Evolutionary conservation across 1,284 basidiomycete genomes (phyloP), one percentile per base, ranked within the genome.

Genomic region (Lentinus polychrous): DNA sequence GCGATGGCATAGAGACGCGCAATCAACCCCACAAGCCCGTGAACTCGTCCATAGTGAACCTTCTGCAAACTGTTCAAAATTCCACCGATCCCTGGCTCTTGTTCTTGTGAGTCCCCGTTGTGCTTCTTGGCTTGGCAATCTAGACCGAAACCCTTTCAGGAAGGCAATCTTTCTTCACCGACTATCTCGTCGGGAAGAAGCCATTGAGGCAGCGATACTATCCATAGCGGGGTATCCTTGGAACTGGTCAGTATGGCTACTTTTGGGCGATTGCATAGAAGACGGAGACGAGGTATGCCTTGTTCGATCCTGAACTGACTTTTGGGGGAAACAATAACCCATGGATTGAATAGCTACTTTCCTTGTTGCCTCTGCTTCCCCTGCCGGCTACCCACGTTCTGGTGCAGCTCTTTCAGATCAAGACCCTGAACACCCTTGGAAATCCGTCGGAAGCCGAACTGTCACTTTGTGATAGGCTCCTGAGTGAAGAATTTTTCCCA

Each of bases 231-330:
- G 75, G 2, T 92, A 88, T 60, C 86, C 91, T 7, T 99, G 93
- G 85, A 98, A 98, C 63, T 99, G 96, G 95, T 91, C 90, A 22
- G 77, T 86, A 3, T 99, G 96, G 95, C 72, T 78, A 17, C 76
- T 93, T 47, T 73, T 97, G 17, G 82, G 83, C 1, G 81, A 81
- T 45, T 86, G 91, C 58, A 77, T 96, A 23, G 82, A 86, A 32
- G 92, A 94, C 52, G 82, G 82, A n/a, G 91, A 94, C 68, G 91
- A 94, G 81, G 94, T 94, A 54, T 36, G 54, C 49, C 34, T 35
- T 45, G n/a, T 58, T 47, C 32, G 39, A 38, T 34, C 50, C 47
- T 34, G 42, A 20, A 47, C 47, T 52, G 23, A 49, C 56, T 52
- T 49, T 53, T 52, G 53, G 53, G 61, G 54, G 52, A 54, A 27